These are phyloP conservation scores for Rhodamnia rubescens DNA, from an alignment of 345 rosid species.

Conservation along the genomic window DNA sequence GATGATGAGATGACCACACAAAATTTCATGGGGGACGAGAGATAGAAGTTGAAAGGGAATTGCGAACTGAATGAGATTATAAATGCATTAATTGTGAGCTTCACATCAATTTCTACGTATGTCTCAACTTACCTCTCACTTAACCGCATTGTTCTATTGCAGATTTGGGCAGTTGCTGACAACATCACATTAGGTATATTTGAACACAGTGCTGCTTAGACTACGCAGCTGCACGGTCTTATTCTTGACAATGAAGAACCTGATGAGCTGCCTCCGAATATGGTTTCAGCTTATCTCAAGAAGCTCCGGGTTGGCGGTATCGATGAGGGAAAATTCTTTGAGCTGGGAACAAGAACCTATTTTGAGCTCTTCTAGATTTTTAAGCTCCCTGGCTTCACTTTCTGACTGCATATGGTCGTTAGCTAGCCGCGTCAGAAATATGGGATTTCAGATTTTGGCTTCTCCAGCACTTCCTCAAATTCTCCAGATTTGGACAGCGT, in stretches of 20 bases:
- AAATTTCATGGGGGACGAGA: neutral
- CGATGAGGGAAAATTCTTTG: neutral
- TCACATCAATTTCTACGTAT: neutral
- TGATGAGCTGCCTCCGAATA: neutral
- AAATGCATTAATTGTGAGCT: neutral
- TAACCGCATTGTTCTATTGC: neutral
- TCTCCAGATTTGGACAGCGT: accelerated
- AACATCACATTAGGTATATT: accelerated
- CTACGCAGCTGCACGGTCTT: neutral
- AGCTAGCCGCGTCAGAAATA: neutral
- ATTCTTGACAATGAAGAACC: neutral
- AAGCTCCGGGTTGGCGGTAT: neutral
- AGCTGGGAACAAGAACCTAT: neutral
- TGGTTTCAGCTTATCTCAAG: neutral
- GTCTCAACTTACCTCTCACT: neutral
- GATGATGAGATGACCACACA: neutral
- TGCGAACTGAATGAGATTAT: neutral
- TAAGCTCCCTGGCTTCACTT: accelerated
- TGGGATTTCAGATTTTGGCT: neutral
- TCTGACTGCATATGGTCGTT: neutral
- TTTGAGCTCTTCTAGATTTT: neutral
- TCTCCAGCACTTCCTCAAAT: neutral
- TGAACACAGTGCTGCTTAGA: neutral
- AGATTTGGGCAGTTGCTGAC: neutral
- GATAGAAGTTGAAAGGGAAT: neutral